phyloP scores from a whole-genome alignment of 139 green algal genomes.

The Nannochloris sp. region DNA sequence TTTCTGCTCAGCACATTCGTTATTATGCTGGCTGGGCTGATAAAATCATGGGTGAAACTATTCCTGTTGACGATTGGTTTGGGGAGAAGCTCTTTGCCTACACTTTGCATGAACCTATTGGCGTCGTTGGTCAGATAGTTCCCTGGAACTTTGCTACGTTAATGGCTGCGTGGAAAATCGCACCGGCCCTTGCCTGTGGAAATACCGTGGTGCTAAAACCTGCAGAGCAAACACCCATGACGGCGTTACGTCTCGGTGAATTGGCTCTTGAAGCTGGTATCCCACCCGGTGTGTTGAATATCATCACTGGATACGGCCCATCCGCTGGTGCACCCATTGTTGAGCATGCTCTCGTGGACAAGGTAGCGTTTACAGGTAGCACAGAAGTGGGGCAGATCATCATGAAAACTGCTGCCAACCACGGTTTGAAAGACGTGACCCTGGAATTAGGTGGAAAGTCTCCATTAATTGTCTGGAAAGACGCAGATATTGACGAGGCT shows the following conservation, averaged over 20 bases:
- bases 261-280: constrained; percentile 80
- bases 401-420: constrained; percentile 55
- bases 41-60: constrained; percentile 63
- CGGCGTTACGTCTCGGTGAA: constrained; percentile 80
- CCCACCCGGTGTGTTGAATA: constrained; percentile 68
- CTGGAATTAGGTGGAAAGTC: constrained; percentile 96
- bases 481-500: constrained; percentile 73
- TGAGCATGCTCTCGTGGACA: constrained; percentile 48
- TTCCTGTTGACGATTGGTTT: constrained; percentile 45
- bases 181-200: constrained; percentile 87
- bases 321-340: constrained; percentile 57
- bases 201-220: constrained; percentile 97
- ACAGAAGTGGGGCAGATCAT: constrained; percentile 79
- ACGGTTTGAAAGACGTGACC: constrained; percentile 78
- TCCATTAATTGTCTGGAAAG: constrained; percentile 93
- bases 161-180: constrained; percentile 93
- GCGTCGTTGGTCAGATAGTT: constrained; percentile 88
- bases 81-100: constrained; percentile 7
- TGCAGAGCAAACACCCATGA: constrained; percentile 84
- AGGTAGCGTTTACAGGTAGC: constrained; percentile 92
- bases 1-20: constrained; percentile 43
- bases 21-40: constrained; percentile 63
- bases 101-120: constrained; percentile 67
- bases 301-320: constrained; percentile 62
- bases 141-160: constrained; percentile 90